Evolutionary conservation across 2,329 filamentous ascomycete genomes (phyloP).

Genomic region (Diaporthe sp.): DNA sequence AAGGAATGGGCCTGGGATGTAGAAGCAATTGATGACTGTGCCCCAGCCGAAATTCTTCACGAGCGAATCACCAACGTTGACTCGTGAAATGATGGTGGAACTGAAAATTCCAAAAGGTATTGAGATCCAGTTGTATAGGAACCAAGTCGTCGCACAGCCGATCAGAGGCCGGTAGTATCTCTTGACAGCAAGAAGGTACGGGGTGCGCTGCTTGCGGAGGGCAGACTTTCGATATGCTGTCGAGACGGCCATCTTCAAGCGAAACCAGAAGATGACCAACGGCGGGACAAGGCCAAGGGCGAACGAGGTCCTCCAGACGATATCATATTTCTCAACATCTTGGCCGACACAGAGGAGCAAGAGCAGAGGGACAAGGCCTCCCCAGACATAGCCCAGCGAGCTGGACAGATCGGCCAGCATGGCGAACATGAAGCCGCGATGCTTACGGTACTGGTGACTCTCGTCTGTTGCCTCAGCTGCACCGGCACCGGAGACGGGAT

Average conservation of each 20-base stretch:
- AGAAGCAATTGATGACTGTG: slow-evolving; percentile 65
- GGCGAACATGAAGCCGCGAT: slow-evolving; percentile 69
- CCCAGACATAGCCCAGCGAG: slow-evolving; percentile 65
- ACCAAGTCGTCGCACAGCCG: slow-evolving; percentile 64
- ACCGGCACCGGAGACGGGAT: slow-evolving; percentile 64
- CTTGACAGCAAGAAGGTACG: slow-evolving; percentile 62
- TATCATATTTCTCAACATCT: slow-evolving; percentile 54
- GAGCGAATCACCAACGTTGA: slow-evolving; percentile 57
- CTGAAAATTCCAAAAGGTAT: slow-evolving; percentile 70
- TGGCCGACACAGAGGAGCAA: slow-evolving; percentile 64
- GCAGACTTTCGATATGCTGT: slow-evolving; percentile 63
- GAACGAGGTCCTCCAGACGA: slow-evolving; percentile 67
- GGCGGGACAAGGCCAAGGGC: slow-evolving; percentile 65
- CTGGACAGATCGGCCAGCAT: slow-evolving; percentile 66
- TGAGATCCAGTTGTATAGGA: slow-evolving; percentile 68
- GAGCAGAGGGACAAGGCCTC: slow-evolving; percentile 63
- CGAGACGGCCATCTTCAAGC: slow-evolving; percentile 65
- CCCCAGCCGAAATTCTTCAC: slow-evolving; percentile 60
- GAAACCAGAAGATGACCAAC: slow-evolving; percentile 66
- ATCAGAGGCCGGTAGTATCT: slow-evolving; percentile 64
- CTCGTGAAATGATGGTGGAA: slow-evolving; percentile 63
- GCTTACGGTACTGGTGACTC: slow-evolving; percentile 57
- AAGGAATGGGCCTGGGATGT: slow-evolving; percentile 62
- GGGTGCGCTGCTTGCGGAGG: slow-evolving; percentile 59
- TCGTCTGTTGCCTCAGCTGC: slow-evolving; percentile 69